Conservation (phyloP, 495 filamentous ascomycete genomes). For the Aspergillus kassunensis region DNA sequence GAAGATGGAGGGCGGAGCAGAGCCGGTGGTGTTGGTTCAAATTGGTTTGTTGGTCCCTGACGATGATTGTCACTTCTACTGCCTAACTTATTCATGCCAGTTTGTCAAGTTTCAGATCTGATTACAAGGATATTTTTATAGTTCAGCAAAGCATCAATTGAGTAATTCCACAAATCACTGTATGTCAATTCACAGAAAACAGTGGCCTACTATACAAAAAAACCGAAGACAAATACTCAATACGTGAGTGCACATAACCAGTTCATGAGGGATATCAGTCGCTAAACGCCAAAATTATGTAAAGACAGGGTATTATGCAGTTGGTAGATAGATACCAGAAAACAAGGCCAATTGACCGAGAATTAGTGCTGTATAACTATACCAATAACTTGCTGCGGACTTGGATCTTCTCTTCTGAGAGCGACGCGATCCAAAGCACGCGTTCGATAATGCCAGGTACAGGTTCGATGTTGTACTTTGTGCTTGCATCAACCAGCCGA, state of each 20-base stretch:
- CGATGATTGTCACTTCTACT: constrained; percentile 6
- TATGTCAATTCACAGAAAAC: no score
- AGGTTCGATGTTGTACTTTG: constrained; percentile 78
- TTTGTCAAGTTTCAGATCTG: constrained; percentile 18
- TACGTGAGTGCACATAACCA: background rate
- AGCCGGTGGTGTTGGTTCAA: no score
- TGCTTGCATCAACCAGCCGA: constrained; percentile 86
- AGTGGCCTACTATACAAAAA: constrained; percentile 3
- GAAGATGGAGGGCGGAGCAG: constrained; percentile 2
- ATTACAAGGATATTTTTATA: no score
- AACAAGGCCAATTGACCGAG: no score
- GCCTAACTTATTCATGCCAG: constrained; percentile 26
- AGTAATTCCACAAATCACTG: no score
- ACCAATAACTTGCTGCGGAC: constrained; percentile 53
- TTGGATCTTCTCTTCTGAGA: constrained; percentile 80
- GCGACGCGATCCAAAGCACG: constrained; percentile 91
- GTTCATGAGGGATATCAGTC: constrained; percentile 8
- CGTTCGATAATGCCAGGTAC: constrained; percentile 83
- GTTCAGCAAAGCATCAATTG: background rate
- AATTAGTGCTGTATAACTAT: no score
- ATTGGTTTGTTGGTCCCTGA: constrained; percentile 16
- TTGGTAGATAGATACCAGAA: constrained; percentile 5
- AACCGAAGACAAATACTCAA: background rate
- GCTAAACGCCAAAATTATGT: constrained; percentile 10
- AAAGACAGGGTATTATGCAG: constrained; percentile 10